Evolutionary conservation across 139 green algal species (phyloP).

Genomic region (Pedinophyceae sp.): DNA sequence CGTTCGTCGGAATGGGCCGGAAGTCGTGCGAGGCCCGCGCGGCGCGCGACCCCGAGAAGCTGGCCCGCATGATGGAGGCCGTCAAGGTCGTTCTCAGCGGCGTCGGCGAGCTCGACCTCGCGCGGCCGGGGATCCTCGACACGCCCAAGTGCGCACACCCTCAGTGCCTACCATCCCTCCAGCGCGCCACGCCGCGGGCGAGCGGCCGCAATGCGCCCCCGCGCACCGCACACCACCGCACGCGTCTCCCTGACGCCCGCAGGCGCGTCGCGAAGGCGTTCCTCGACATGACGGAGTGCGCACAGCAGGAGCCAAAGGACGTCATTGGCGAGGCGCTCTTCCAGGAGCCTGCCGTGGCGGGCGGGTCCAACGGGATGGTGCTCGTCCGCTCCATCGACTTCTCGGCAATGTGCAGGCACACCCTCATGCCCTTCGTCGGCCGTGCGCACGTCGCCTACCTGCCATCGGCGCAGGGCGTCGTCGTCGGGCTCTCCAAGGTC

Average conservation of each 20-base stretch:
- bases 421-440: constrained; percentile 83
- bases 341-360: constrained; percentile 44
- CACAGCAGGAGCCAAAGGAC: constrained; percentile 27
- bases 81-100: too few relatives aligned
- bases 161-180: too few relatives aligned
- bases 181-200: too few relatives aligned
- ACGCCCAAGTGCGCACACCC: too few relatives aligned
- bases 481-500: constrained; percentile 74
- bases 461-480: constrained; percentile 37
- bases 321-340: constrained; percentile 58
- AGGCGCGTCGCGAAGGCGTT: constrained; percentile 83
- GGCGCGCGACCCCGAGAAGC: too few relatives aligned
- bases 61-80: too few relatives aligned
- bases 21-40: too few relatives aligned
- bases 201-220: too few relatives aligned
- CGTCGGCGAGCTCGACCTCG: too few relatives aligned
- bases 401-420: constrained; percentile 44
- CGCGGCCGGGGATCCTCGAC: too few relatives aligned
- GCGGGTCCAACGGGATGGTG: constrained; percentile 34
- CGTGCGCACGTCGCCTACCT: constrained; percentile 81
- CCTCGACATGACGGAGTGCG: constrained; percentile 54
- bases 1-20: too few relatives aligned
- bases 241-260: constrained; percentile 8
- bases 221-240: too few relatives aligned
- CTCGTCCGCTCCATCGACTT: constrained; percentile 85